Base-by-base conservation (phyloP, 805 yeast genomes). In the Pichia paraexigua region DNA sequence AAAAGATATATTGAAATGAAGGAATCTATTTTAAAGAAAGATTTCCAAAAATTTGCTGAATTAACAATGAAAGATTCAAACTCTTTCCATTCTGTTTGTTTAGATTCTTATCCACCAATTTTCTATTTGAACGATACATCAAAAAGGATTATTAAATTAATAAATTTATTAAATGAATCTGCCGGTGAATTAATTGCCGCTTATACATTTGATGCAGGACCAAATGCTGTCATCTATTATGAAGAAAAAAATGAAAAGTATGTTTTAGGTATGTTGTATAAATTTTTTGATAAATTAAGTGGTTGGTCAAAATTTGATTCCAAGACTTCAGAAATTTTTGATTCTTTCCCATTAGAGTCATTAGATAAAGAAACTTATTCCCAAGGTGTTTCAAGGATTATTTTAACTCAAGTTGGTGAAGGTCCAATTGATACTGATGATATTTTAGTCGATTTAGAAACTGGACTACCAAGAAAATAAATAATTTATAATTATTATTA, bases 121-220 rank as follows among this genome's bases (percentile, higher is more conserved):
- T 92, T 91, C 68, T 91, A 91, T 69, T 71, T 91, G 71, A 92
- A 87, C 65, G 98, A 92, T 66, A 87, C 94, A 9, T 90, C 97
- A 7, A 85, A 86, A 60, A 82, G 81, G 49, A 79, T 89, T 62
- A 85, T 91, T 57, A 86, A 85, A 60, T 73, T 87, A 47, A 78
- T 90, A 46, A 95, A 94, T 68, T 71, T 75, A 50, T 79, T 94
- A 65, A 94, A 94, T 64, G 83, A 77, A 57, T 58, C 66, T 5
- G 82, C 78, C 37, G 87, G 86, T 48, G 74, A 78, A 62, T 76
- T 77, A 13, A 76, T 92, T 50, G 99, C 96, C 13, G 98, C 98
- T 40, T 94, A 94, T 70, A 94, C 99, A 1, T 94, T 86, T 64
- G 99, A 94, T 69, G 99, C 99, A 32, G 99, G 99, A 65, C 99